A percentile compares a stretch with the other conserved stretches of the same genome.
Evolutionary conservation across 306 rosid species (phyloP).

Genomic region (Clitoria ternatea): DNA sequence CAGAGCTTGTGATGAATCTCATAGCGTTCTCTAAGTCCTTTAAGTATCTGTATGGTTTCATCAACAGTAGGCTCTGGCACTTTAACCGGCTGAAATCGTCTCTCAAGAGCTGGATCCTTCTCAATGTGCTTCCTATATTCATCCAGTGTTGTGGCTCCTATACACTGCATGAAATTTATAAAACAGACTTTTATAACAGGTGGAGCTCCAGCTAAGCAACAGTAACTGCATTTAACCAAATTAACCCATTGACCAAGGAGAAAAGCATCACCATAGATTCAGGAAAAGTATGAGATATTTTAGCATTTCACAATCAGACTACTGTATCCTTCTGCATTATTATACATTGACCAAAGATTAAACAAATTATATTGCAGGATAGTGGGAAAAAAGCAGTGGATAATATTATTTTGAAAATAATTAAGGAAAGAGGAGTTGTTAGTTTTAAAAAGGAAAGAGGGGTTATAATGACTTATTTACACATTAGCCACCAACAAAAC

Average conservation of each 20-base stretch:
- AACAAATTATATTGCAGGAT: neutral
- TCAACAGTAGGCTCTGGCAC: slow-evolving; percentile 94
- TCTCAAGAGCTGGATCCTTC: slow-evolving; percentile 91
- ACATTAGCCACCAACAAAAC: no score
- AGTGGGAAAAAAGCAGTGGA: no score
- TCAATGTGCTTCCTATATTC: slow-evolving; percentile 97
- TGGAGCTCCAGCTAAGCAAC: neutral
- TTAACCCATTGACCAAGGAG: neutral
- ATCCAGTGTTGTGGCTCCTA: slow-evolving; percentile 94
- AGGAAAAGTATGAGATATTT: neutral
- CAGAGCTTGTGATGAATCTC: slow-evolving; percentile 98
- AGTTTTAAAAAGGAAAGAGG: no score
- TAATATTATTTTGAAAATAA: no score
- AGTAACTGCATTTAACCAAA: neutral
- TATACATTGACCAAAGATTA: neutral
- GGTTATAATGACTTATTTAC: no score
- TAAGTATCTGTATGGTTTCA: slow-evolving; percentile 79
- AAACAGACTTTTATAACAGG: neutral
- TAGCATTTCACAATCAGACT: neutral
- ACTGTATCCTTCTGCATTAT: neutral
- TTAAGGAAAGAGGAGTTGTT: no score
- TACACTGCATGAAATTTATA: slow-evolving; percentile 58
- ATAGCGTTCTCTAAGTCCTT: slow-evolving; percentile 91
- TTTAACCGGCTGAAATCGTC: slow-evolving; percentile 92
- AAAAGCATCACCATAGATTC: neutral